These are phyloP conservation scores for Coffea humblotiana DNA, from an alignment of 305 asterid genomes.

Conservation along the genomic window DNA sequence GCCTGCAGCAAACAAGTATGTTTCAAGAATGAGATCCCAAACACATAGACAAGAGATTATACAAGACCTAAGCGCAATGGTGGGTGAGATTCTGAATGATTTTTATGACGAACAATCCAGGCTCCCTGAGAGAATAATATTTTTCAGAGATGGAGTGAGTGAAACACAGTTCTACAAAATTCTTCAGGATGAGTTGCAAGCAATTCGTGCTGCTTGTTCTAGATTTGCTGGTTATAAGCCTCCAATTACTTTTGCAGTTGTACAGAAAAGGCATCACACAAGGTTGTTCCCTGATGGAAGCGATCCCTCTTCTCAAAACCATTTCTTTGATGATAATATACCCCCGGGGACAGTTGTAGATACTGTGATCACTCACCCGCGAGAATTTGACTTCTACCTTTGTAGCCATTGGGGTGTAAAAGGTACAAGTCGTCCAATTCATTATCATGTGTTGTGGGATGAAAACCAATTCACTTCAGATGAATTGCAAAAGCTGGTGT, in stretches of 20 bases:
- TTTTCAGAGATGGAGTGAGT: conserved; percentile 93
- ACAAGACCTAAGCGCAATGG: conserved; percentile 69
- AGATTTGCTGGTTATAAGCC: conserved; percentile 64
- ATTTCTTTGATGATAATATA: conserved; percentile 52
- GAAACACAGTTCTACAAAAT: conserved; percentile 85
- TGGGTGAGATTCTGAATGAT: conserved; percentile 67
- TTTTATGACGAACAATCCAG: conserved; percentile 48
- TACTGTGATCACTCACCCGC: conserved; percentile 72
- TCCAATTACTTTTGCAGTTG: conserved; percentile 77
- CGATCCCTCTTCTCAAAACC: conserved; percentile 29
- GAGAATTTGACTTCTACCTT: conserved; percentile 85
- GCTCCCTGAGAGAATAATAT: conserved; percentile 70
- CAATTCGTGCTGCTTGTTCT: conserved; percentile 59
- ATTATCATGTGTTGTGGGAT: conserved; percentile 85
- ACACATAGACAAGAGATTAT: conserved; percentile 87
- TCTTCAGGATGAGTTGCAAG: conserved; percentile 58
- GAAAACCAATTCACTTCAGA: conserved; percentile 83
- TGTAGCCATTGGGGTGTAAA: conserved; percentile 93
- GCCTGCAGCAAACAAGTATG: conserved; percentile 88
- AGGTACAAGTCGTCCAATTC: conserved; percentile 91
- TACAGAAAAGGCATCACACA: conserved; percentile 91
- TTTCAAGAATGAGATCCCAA: conserved; percentile 88
- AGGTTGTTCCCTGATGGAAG: conserved; percentile 60
- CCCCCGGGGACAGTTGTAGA: conserved; percentile 96
- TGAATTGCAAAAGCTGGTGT: conserved; percentile 78